Conservation (phyloP, 148 eudicot genomes). For the Chenopodium formosanum region DNA sequence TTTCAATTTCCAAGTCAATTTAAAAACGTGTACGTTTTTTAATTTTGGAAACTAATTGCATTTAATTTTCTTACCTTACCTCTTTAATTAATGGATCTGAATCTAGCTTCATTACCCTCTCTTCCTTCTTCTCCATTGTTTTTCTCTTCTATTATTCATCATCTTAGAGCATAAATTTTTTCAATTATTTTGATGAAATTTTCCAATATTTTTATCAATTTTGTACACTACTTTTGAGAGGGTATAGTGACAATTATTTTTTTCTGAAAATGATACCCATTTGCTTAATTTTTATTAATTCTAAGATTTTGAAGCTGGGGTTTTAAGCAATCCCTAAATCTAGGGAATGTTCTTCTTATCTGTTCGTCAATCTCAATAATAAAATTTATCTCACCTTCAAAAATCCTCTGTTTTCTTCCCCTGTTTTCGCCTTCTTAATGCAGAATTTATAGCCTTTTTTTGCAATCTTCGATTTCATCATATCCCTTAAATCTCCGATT, state of each 20-base stretch:
- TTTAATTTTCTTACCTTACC: not conserved
- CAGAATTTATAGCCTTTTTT: not conserved
- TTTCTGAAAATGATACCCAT: not conserved
- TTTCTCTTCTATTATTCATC: not conserved
- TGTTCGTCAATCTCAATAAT: conserved; percentile 34
- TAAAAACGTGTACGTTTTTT: conserved; percentile 4
- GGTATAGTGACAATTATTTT: conserved; percentile 4
- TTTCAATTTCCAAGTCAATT: not conserved
- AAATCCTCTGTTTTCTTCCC: conserved; percentile 17
- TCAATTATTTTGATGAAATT: not conserved
- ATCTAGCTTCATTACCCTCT: not conserved
- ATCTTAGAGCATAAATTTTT: not conserved
- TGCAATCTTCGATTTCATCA: not conserved
- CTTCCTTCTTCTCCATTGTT: too few species aligned
- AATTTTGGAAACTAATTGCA: not conserved
- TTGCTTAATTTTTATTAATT: conserved; percentile 6
- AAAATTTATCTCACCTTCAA: not conserved
- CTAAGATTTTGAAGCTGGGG: not conserved
- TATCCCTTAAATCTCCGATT: not conserved
- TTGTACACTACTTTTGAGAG: conserved; percentile 16
- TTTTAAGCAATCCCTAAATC: conserved; percentile 31
- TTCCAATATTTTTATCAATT: not conserved
- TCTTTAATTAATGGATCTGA: conserved; percentile 11
- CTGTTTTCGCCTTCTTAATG: conserved; percentile 11
- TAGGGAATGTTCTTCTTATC: conserved; percentile 28